A percentile compares a stretch with the other conserved stretches of the same genome.
Conservation (phyloP, 345 rosid genomes). For the Reutealis trisperma region DNA sequence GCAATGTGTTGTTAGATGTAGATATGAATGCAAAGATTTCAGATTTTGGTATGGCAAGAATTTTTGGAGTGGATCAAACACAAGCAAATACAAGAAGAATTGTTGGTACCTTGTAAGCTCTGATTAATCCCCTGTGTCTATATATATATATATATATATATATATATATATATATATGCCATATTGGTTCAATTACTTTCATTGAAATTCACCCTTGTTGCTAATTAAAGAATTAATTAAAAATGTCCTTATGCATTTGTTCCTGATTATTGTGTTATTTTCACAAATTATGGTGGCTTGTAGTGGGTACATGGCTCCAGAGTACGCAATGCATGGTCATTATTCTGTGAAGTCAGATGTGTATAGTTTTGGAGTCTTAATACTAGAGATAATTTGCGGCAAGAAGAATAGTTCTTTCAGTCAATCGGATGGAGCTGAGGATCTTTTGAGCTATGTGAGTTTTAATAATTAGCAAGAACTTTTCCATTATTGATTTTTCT, state of each 20-base stretch:
- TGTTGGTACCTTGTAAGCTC: conserved; percentile 34
- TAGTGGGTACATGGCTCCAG: too few relatives aligned
- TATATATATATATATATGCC: too few relatives aligned
- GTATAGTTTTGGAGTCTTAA: conserved; percentile 20
- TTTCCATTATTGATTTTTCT: not conserved
- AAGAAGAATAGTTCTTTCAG: conserved; percentile 16
- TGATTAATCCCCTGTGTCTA: not conserved
- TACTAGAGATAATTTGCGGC: conserved; percentile 18
- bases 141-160: too few relatives aligned
- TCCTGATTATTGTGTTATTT: too few relatives aligned
- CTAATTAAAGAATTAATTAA: too few relatives aligned
- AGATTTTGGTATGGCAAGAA: conserved; percentile 38
- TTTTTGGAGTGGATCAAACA: conserved; percentile 28
- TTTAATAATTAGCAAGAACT: too few relatives aligned
- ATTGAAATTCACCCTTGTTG: not conserved
- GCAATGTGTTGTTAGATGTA: conserved; percentile 39
- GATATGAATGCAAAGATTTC: conserved; percentile 33
- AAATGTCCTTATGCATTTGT: too few relatives aligned
- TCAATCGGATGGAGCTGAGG: not conserved
- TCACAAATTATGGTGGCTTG: not conserved
- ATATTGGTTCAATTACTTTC: too few relatives aligned
- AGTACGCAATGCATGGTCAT: conserved; percentile 26
- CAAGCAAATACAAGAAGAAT: conserved; percentile 25
- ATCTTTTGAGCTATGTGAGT: conserved; percentile 24
- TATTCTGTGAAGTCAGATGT: conserved; percentile 17